Percentiles rank a stretch among this genome's conserved stretches.
Evolutionary conservation across 192 early-diverging fungal species (phyloP).

Genomic region (Coemansia sp.): DNA sequence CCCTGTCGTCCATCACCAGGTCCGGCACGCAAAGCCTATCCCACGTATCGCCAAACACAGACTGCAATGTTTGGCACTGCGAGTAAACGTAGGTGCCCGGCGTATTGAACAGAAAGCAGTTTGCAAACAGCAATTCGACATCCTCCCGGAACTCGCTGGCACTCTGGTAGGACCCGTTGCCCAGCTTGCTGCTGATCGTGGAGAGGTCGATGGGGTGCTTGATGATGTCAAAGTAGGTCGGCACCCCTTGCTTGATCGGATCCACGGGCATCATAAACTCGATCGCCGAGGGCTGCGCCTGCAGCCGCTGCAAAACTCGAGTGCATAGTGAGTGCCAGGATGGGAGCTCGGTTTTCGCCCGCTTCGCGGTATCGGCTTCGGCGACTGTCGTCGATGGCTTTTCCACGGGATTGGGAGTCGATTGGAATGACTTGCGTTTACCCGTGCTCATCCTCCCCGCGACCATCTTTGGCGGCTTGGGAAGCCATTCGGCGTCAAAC

Average conservation of each 20-base stretch:
- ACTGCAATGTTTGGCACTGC: constrained; percentile 55
- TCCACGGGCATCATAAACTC: constrained; percentile 72
- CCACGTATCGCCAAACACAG: constrained; percentile 52
- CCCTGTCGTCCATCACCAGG: not conserved
- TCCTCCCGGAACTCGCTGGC: constrained; percentile 56
- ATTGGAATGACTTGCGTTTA: constrained; percentile 10
- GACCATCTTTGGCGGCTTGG: not conserved
- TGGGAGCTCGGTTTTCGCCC: too few relatives aligned
- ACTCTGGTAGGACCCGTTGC: constrained; percentile 50
- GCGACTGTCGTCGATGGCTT: too few relatives aligned
- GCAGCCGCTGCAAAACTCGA: constrained; percentile 47
- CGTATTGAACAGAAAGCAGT: constrained; percentile 67
- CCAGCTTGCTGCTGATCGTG: constrained; percentile 62
- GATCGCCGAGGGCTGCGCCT: constrained; percentile 54
- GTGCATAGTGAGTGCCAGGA: constrained; percentile 23
- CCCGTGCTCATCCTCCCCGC: constrained; percentile 4
- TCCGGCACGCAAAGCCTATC: constrained; percentile 1
- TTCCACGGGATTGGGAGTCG: too few relatives aligned
- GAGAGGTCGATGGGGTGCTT: constrained; percentile 72
- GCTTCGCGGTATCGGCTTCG: not conserved
- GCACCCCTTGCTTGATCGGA: constrained; percentile 55
- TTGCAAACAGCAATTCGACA: constrained; percentile 58
- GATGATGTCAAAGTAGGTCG: constrained; percentile 63
- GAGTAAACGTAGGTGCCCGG: constrained; percentile 52
- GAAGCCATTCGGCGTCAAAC: constrained; percentile 56